Evolutionary conservation across 2,329 filamentous ascomycete species (phyloP).

Genomic region (Trichoderma sp.): DNA sequence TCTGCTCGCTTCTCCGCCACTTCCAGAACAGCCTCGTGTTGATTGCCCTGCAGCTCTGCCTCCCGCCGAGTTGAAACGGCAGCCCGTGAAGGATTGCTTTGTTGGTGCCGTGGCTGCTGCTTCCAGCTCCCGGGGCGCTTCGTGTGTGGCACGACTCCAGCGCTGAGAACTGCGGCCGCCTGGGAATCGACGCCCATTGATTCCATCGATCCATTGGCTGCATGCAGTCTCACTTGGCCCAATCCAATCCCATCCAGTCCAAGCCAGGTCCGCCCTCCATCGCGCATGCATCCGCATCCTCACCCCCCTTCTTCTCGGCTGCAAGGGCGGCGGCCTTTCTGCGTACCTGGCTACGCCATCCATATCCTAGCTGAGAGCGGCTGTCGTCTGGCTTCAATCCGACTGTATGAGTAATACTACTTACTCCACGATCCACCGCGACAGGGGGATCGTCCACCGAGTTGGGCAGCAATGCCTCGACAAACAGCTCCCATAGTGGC

Average conservation of each 20-base stretch:
- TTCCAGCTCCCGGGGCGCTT: conserved; percentile 5
- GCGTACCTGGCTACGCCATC: not conserved
- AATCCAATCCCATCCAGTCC: not conserved
- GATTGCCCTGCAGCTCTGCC: conserved; percentile 1
- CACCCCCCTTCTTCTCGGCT: not conserved
- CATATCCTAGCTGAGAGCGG: too few species aligned
- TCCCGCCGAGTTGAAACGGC: conserved; percentile 4
- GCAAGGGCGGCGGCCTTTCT: conserved; percentile 11
- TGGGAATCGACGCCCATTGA: conserved; percentile 9
- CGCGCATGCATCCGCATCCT: too few species aligned
- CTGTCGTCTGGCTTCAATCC: too few species aligned
- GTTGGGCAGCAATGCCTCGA: conserved; percentile 33
- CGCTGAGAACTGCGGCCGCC: conserved; percentile 26
- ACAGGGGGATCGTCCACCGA: conserved; percentile 4
- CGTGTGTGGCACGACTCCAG: conserved; percentile 21
- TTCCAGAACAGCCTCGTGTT: not conserved
- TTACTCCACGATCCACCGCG: conserved; percentile 13
- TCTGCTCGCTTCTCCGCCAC: not conserved
- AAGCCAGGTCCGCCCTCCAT: not conserved
- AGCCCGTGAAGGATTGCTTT: conserved; percentile 7
- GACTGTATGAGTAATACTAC: not conserved
- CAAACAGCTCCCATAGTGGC: not conserved
- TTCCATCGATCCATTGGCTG: too few species aligned
- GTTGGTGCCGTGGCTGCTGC: conserved; percentile 10
- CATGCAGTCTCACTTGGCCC: too few species aligned